A percentile compares a stretch with the other conserved stretches of the same genome.
Evolutionary conservation across 495 filamentous ascomycete species (phyloP).

Genomic region (Clavariopsis aquatica): DNA sequence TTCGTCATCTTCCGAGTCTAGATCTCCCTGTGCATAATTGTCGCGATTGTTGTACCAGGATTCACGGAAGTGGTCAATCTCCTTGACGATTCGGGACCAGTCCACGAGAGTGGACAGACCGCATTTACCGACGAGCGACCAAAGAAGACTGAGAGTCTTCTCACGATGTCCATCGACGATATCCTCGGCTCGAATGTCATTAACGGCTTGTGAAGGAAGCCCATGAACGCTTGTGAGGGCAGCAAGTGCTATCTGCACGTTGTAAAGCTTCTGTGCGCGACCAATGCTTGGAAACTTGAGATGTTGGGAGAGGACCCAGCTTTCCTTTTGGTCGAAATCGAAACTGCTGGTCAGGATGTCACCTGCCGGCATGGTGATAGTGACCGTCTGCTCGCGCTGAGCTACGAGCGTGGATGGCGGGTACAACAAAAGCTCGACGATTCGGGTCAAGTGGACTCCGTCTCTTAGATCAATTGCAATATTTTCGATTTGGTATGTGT

Average conservation of each 20-base stretch:
- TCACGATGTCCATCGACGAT: conserved; percentile 69
- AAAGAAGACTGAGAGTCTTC: conserved; percentile 64
- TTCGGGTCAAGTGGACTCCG: conserved; percentile 59
- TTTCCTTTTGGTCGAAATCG: conserved; percentile 34
- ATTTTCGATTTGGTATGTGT: conserved; percentile 59
- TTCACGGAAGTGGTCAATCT: conserved; percentile 46
- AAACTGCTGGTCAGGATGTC: conserved; percentile 44
- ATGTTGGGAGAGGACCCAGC: conserved; percentile 57
- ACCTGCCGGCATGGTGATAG: conserved; percentile 46
- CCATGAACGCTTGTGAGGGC: conserved; percentile 52
- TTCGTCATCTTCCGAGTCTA: conserved; percentile 30
- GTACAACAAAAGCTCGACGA: conserved; percentile 63
- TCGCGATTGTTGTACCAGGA: conserved; percentile 38
- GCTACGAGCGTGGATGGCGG: conserved; percentile 39
- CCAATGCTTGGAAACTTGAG: conserved; percentile 62
- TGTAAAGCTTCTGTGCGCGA: conserved; percentile 61
- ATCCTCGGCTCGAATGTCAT: conserved; percentile 57
- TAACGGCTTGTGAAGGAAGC: conserved; percentile 40
- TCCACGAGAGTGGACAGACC: conserved; percentile 59
- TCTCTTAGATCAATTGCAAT: conserved; percentile 67
- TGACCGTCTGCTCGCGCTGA: conserved; percentile 40
- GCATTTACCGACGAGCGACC: conserved; percentile 60
- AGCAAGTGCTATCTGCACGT: conserved; percentile 60
- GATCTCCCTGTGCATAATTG: conserved; percentile 23
- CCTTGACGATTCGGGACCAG: conserved; percentile 55